Conservation (phyloP, 352 stramenopile species). For the Phytophthora capsici region DNA sequence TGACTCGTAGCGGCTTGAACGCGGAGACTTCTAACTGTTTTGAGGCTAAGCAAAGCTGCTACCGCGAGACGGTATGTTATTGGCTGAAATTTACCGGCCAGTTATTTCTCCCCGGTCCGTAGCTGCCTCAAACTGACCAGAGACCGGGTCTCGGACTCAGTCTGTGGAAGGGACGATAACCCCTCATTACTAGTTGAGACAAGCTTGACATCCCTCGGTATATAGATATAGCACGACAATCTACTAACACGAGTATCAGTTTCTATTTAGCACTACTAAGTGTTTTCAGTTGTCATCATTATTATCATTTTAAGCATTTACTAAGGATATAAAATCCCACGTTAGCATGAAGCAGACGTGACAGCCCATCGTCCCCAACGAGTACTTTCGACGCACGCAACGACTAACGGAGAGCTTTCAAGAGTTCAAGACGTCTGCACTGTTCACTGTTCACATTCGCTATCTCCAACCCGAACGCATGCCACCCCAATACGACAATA, state of each 20-base stretch:
- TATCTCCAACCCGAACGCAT: slow-evolving; percentile 12
- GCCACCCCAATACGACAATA: slow-evolving; percentile 18
- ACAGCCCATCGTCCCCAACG: slow-evolving; percentile 13
- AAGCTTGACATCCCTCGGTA: slow-evolving; percentile 19
- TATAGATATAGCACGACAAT: neutral
- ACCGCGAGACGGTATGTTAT: too few relatives aligned
- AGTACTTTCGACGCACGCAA: slow-evolving; percentile 22
- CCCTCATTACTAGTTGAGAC: too few relatives aligned
- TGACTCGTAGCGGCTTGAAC: too few relatives aligned
- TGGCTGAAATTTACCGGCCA: too few relatives aligned
- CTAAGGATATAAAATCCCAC: slow-evolving; percentile 2
- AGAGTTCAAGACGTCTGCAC: slow-evolving; percentile 1
- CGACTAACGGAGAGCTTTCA: slow-evolving; percentile 9
- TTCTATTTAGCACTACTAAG: neutral
- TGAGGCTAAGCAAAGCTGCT: too few relatives aligned
- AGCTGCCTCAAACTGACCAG: too few relatives aligned
- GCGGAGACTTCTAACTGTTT: too few relatives aligned
- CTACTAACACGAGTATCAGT: slow-evolving; percentile 2
- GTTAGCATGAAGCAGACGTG: slow-evolving; percentile 20
- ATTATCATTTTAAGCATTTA: neutral
- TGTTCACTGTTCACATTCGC: slow-evolving; percentile 11
- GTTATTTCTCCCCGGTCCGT: too few relatives aligned
- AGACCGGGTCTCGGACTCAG: too few relatives aligned
- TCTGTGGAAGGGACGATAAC: too few relatives aligned
- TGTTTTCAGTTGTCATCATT: neutral